Evolutionary conservation across 2,329 filamentous ascomycete species (phyloP), one percentile per base, ranked within the genome.

Genomic region (Calonectria henricotiae): DNA sequence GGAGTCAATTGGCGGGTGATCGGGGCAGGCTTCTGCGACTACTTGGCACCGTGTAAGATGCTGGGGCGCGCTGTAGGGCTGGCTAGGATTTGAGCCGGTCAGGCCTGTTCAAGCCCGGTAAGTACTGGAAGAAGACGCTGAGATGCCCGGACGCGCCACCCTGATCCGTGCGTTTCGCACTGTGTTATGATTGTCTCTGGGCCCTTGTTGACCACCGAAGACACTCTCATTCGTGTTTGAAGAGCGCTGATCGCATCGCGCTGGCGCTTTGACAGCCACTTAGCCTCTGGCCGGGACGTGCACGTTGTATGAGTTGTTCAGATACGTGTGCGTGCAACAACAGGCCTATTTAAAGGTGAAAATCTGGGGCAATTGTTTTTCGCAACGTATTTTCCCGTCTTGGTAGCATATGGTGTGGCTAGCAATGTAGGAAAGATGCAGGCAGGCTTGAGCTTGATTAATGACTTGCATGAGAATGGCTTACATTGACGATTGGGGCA

Each of bases 1-100:
- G 73, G 61, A 74, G 69, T 75, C 75, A 70, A 77, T 77, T 77
- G 76, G 75, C 71, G 68, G 75, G 62, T 47, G 67, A 68, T 63
- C 35, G 41, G 60, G 58, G 27, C 27, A 30, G 65, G 47, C 61
- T 61, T 65, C 49, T 61, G 61, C 37, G 9, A 37, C 44, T n/a
- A 61, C 41, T 41, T 41, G 37, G 65, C 68, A 70, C 68, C 30
- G 68, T 70, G 65, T 39, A 51, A 54, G 51, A 35, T 39, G 49
- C 60, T 67, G 43, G 27, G 35, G 37, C 7, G 32, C 27, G 64
- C 41, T 35, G 62, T 51, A 51, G 23, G 23, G 54, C 35, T 17
- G 54, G 64, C 27, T 7, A 11, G 13, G 44, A 23, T 51, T 58
- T 23, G 6, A 41, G 23, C 11, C 25, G 12, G 5, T 9, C 5